phyloP scores from a whole-genome alignment of 129 eudicot species.

The Helichrysum umbraculigerum region DNA sequence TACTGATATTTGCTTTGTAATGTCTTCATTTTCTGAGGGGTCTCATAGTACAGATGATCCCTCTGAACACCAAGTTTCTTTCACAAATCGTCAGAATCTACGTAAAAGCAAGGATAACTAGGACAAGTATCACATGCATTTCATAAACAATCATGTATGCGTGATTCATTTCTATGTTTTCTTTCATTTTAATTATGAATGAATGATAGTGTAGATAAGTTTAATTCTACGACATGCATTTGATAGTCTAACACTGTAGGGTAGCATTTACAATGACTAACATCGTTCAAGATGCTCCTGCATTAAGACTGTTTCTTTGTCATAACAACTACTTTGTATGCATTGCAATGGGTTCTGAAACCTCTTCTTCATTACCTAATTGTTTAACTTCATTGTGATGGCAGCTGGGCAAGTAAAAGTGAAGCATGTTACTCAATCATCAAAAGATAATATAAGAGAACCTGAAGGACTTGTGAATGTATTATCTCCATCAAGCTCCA shows the following conservation, averaged over 20 bases:
- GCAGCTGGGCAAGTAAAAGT: slow-evolving; percentile 31
- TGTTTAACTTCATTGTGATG: slow-evolving; percentile 23
- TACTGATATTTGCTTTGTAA: neutral
- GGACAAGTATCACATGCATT: neutral
- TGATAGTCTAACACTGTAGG: neutral
- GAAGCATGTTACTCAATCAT: slow-evolving; percentile 27
- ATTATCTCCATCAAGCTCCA: slow-evolving; percentile 23
- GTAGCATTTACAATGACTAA: neutral
- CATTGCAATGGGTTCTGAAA: slow-evolving; percentile 3
- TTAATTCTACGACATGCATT: neutral
- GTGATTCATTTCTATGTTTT: neutral
- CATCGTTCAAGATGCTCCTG: neutral
- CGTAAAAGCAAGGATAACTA: neutral
- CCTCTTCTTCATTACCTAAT: slow-evolving; percentile 10
- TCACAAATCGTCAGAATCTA: neutral
- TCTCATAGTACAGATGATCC: neutral
- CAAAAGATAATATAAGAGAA: slow-evolving; percentile 28
- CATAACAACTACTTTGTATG: slow-evolving; percentile 2
- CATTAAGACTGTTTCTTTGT: neutral
- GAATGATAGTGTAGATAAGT: neutral
- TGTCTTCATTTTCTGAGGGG: neutral
- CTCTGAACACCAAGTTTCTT: neutral
- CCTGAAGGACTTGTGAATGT: slow-evolving; percentile 14
- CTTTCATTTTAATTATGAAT: neutral
- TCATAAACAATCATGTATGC: neutral